These are phyloP conservation scores for Scedosporium boydii DNA, from an alignment of 2,329 filamentous ascomycete species.

Conservation along the genomic window DNA sequence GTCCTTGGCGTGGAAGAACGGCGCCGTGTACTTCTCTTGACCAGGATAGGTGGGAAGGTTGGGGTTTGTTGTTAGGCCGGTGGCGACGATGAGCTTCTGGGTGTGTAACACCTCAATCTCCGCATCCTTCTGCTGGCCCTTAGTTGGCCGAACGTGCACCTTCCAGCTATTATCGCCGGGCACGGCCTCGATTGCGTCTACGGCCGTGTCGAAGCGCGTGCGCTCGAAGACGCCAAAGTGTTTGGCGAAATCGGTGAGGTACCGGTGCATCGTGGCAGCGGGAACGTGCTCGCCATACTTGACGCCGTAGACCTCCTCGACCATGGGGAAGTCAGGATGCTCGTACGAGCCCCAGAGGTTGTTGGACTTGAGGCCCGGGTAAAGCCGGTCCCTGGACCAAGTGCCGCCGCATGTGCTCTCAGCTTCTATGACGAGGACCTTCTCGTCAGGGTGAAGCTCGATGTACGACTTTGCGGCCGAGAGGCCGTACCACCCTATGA, in stretches of 20 bases:
- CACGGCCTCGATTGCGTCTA: slow-evolving; percentile 29
- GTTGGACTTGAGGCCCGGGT: slow-evolving; percentile 53
- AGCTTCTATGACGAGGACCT: too few species aligned
- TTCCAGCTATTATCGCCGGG: not conserved
- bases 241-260: slow-evolving; percentile 25
- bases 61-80: slow-evolving; percentile 35
- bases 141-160: not conserved
- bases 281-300: slow-evolving; percentile 24
- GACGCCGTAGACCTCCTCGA: slow-evolving; percentile 30
- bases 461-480: too few species aligned
- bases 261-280: slow-evolving; percentile 23
- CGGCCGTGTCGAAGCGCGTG: slow-evolving; percentile 40
- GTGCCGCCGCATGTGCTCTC: slow-evolving; percentile 39
- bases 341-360: slow-evolving; percentile 56
- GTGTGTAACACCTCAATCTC: not conserved
- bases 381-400: slow-evolving; percentile 49
- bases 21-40: too few species aligned
- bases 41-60: slow-evolving; percentile 25
- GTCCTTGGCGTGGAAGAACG: too few species aligned
- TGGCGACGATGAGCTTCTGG: slow-evolving; percentile 35
- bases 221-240: slow-evolving; percentile 37
- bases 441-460: too few species aligned
- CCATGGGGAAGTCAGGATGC: slow-evolving; percentile 55
- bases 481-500: too few species aligned
- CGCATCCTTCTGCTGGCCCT: not conserved